phyloP scores from a whole-genome alignment of 2,329 filamentous ascomycete genomes.

The Aspergillus quadricinctus region DNA sequence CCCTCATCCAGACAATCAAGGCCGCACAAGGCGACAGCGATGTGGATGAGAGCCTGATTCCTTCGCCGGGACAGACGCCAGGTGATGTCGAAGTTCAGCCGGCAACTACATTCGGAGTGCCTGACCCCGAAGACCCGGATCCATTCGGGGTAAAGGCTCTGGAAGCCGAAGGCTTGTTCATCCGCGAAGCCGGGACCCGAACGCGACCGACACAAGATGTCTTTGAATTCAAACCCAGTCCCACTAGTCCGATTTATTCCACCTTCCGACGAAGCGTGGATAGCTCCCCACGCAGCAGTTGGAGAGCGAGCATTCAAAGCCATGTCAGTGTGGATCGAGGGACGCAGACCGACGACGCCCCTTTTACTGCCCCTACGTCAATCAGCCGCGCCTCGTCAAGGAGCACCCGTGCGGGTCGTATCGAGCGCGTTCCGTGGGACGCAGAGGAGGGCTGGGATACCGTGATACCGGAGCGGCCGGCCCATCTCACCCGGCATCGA shows the following conservation, averaged over 20 bases:
- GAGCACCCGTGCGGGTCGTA: conserved; percentile 22
- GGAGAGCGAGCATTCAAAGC: conserved; percentile 63
- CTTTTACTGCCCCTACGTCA: conserved; percentile 27
- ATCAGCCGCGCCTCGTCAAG: conserved; percentile 31
- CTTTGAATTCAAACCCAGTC: conserved; percentile 76
- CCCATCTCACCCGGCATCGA: background rate
- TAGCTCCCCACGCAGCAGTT: conserved; percentile 59
- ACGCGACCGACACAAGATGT: conserved; percentile 69
- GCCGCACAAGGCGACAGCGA: conserved; percentile 79
- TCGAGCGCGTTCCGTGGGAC: conserved; percentile 18
- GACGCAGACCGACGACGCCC: conserved; percentile 61
- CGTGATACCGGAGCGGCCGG: conserved; percentile 19
- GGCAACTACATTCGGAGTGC: conserved; percentile 65
- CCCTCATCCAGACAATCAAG: conserved; percentile 77
- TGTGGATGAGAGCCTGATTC: conserved; percentile 64
- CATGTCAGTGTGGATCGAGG: conserved; percentile 58
- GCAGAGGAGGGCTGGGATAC: conserved; percentile 24
- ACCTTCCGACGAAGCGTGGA: conserved; percentile 67
- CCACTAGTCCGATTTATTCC: conserved; percentile 64
- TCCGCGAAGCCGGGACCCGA: conserved; percentile 80
- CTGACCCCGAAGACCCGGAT: conserved; percentile 76
- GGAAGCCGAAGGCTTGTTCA: conserved; percentile 77
- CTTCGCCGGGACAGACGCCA: conserved; percentile 65
- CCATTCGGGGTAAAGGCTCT: conserved; percentile 86
- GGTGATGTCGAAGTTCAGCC: conserved; percentile 62